phyloP scores from a whole-genome alignment of 1,139 yeast genomes.

The Diutina siamensis region DNA sequence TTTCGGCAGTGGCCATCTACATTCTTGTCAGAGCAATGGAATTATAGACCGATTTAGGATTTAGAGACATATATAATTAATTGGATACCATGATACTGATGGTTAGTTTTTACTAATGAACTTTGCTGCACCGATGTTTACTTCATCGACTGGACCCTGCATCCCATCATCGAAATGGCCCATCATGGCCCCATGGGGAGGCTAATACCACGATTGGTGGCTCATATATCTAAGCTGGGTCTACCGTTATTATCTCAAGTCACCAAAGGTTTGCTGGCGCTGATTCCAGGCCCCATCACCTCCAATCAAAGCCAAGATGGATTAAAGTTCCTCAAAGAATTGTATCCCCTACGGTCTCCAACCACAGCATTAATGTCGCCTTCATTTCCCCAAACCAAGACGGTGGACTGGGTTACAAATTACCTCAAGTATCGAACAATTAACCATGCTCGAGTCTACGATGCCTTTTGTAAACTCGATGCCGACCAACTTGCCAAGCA shows the following conservation, averaged over 20 bases:
- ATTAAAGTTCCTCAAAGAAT: background rate
- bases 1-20: constrained; percentile 3
- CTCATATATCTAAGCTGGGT: background rate
- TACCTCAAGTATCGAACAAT: background rate
- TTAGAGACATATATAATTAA: background rate
- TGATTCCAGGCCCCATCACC: too few relatives aligned
- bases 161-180: too few relatives aligned
- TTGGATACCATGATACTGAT: background rate
- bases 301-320: too few relatives aligned
- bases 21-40: background rate
- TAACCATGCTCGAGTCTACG: background rate
- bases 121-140: background rate
- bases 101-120: too few relatives aligned
- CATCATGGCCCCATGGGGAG: background rate
- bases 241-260: too few relatives aligned
- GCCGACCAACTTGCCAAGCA: background rate
- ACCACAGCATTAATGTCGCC: background rate
- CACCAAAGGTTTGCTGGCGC: too few relatives aligned
- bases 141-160: too few relatives aligned
- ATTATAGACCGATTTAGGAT: too few relatives aligned
- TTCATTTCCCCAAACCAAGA: background rate
- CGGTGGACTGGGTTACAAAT: background rate
- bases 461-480: background rate
- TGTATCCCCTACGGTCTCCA: background rate
- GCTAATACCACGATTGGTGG: background rate